Percentiles rank a stretch among this genome's conserved stretches.
These are phyloP conservation scores for Pinus albicaulis DNA, from an alignment of 75 land plant species.

Conservation along the genomic window DNA sequence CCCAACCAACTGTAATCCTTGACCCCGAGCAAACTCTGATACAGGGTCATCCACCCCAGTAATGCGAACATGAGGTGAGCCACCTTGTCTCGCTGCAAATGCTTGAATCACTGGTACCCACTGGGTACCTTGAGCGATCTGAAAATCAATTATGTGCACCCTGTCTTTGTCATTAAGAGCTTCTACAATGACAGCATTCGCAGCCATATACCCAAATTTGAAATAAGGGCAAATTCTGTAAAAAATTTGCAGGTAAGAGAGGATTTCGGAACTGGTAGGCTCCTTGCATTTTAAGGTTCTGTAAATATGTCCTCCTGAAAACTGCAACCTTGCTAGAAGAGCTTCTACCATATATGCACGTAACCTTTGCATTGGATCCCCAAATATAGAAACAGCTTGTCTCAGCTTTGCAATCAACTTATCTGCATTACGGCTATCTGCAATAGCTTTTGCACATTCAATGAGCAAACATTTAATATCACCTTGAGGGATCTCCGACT, in stretches of 20 bases:
- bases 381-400: conserved; percentile 56
- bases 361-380: conserved; percentile 79
- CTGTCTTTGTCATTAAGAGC: conserved; percentile 47
- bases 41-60: conserved; percentile 52
- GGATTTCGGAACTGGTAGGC: conserved; percentile 36
- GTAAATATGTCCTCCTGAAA: conserved; percentile 43
- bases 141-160: conserved; percentile 66
- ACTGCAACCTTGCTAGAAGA: conserved; percentile 36
- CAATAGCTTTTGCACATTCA: conserved; percentile 63
- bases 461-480: conserved; percentile 49
- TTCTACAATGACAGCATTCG: conserved; percentile 72
- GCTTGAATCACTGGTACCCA: conserved; percentile 62
- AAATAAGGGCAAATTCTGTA: conserved; percentile 65
- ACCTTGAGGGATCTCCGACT: conserved; percentile 11
- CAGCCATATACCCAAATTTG: conserved; percentile 69
- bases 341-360: conserved; percentile 87
- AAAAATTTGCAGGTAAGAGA: conserved; percentile 55
- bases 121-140: conserved; percentile 65
- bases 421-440: conserved; percentile 47
- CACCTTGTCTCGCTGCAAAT: conserved; percentile 52
- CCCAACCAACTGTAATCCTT: conserved; percentile 39
- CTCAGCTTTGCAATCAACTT: conserved; percentile 43
- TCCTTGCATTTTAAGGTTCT: conserved; percentile 39
- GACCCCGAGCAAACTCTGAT: conserved; percentile 25
- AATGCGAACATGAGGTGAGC: conserved; percentile 54